phyloP scores from a whole-genome alignment of 345 rosid genomes.

The Melastoma malabathricum region DNA sequence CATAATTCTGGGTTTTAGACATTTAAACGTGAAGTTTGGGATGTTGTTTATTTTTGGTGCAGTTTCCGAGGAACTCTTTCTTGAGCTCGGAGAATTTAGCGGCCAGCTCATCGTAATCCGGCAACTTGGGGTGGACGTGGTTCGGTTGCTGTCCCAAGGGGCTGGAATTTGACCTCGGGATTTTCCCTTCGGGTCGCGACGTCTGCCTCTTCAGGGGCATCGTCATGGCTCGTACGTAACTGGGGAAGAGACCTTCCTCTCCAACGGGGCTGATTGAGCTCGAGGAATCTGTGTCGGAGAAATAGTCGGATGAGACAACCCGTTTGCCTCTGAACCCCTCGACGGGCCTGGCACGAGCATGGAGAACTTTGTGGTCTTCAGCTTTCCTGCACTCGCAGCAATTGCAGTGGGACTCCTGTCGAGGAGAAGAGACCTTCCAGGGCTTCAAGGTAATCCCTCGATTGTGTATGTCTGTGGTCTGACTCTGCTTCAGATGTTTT shows the following conservation, averaged over 20 bases:
- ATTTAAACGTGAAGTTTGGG: background rate
- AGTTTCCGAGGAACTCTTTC: conserved; percentile 19
- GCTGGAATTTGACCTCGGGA: conserved; percentile 25
- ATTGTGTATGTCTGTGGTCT: background rate
- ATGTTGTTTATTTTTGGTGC: background rate
- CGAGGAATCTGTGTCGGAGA: background rate
- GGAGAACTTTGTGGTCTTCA: too few relatives aligned
- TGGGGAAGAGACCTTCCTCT: conserved; percentile 11
- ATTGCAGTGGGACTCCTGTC: too few relatives aligned
- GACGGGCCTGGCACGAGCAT: too few relatives aligned
- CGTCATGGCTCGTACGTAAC: conserved; percentile 31
- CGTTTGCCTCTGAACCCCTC: too few relatives aligned
- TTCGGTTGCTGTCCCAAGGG: conserved; percentile 20
- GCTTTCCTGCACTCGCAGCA: too few relatives aligned
- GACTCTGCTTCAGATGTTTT: conserved; percentile 12
- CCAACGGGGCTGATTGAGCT: background rate
- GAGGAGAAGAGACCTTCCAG: background rate
- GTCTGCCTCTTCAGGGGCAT: conserved; percentile 42
- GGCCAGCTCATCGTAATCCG: conserved; percentile 68
- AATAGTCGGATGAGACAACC: too few relatives aligned
- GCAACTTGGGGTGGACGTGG: conserved; percentile 85
- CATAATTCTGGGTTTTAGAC: background rate
- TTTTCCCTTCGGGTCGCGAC: conserved; percentile 18
- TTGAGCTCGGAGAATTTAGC: conserved; percentile 55
- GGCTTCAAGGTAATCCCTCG: conserved; percentile 3